Evolutionary conservation across 2,329 filamentous ascomycete species (phyloP), one percentile per base, ranked within the genome.

Genomic region (Neurospora crassa): DNA sequence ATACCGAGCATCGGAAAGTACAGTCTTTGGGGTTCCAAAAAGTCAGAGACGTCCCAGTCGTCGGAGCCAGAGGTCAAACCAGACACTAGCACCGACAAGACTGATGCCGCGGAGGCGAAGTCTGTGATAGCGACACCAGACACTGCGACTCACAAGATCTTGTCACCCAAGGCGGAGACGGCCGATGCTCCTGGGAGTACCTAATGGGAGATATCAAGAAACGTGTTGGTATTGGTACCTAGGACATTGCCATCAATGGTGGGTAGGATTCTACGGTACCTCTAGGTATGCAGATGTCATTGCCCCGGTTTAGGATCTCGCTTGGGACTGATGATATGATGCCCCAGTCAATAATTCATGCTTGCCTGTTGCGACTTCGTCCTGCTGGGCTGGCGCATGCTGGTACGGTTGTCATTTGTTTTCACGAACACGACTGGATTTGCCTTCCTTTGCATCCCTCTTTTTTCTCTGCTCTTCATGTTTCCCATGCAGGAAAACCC

Each of bases 21-120:
- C n/a, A 77, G 75, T 3, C 72, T 80, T 0, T 81, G 79, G 68
- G 72, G 77, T 5, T 71, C 71, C 16, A 80, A 77, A 67, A 79
- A 75, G 14, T 72, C 71, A 29, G 37, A 70, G 29, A 40, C 29
- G 47, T 34, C 47, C 47, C 47, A 53, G 47, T 8, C 40, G 8
- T 68, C 67, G 24, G 42, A 37, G 34, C 40, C 34, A 40, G 63
- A 68, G 3, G 20, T 5, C 24, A 24, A 71, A 34, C 34, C 45
- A 29, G 40, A 68, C 2, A 6, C 68, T 12, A 73, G 68, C 67
- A 3, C 68, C 42, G n/a, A 59, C 2, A 18, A 69, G 11, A 12
- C 11, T 4, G 70, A 67, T 41, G 8, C 2, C 14, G 24, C 69
- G 8, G 34, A 34, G 37, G 53, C 53, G 8, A 63, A 63, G 16